Conservation (phyloP, 805 yeast species). For the Priceomyces carsonii region DNA sequence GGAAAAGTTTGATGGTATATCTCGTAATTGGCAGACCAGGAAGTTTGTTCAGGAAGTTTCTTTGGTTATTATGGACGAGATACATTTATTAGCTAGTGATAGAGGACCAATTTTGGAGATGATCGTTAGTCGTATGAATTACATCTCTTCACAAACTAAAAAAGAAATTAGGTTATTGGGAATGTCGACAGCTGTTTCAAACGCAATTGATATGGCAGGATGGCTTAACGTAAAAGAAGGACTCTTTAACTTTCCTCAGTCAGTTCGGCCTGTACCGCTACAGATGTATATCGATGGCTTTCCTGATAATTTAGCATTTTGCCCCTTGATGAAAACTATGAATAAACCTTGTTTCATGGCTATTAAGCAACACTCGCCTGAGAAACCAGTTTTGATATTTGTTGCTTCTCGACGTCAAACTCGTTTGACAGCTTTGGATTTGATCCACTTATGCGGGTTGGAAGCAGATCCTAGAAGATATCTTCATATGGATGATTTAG, state of each 20-base stretch:
- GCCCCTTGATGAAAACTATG: constrained; percentile 85
- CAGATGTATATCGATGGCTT: constrained; percentile 88
- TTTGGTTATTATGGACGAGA: constrained; percentile 82
- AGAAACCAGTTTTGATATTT: constrained; percentile 79
- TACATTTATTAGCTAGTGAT: constrained; percentile 80
- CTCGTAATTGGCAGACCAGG: constrained; percentile 82
- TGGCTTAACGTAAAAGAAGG: constrained; percentile 80
- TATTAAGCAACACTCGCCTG: constrained; percentile 86
- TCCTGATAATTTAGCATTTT: constrained; percentile 77
- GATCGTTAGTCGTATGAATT: constrained; percentile 87
- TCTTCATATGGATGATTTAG: constrained; percentile 63
- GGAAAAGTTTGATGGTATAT: constrained; percentile 84
- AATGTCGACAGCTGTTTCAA: constrained; percentile 83
- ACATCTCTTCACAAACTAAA: constrained; percentile 59
- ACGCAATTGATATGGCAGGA: constrained; percentile 82
- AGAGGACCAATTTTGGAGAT: constrained; percentile 86
- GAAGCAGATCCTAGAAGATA: constrained; percentile 76
- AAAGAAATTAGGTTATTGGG: constrained; percentile 68
- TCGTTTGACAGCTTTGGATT: constrained; percentile 73
- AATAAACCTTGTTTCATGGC: constrained; percentile 92
- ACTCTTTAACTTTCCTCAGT: constrained; percentile 74
- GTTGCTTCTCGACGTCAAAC: constrained; percentile 86
- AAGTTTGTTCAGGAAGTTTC: constrained; percentile 74
- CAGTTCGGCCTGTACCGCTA: constrained; percentile 83
- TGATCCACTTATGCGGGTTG: constrained; percentile 76